A percentile compares a stretch with the other conserved stretches of the same genome.
phyloP scores from a whole-genome alignment of 2,329 filamentous ascomycete genomes.

The Aspergillus ibericus region DNA sequence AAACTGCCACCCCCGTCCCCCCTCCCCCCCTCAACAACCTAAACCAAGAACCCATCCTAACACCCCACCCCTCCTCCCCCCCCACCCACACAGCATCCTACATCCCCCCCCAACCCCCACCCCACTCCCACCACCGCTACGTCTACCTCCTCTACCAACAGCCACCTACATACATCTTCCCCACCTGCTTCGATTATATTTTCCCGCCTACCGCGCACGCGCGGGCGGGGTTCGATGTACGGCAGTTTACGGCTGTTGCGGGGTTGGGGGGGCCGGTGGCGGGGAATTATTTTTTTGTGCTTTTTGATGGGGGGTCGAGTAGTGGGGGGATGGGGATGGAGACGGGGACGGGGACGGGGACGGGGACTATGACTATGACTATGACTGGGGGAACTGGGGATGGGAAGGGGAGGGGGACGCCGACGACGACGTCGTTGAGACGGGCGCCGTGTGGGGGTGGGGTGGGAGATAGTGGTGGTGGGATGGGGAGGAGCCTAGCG shows the following conservation, averaged over 20 bases:
- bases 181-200: constrained; percentile 31
- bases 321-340: not conserved
- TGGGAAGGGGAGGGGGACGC: no score
- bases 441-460: no score
- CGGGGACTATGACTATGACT: no score
- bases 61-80: not conserved
- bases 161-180: constrained; percentile 27
- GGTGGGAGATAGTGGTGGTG: no score
- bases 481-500: no score
- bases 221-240: constrained; percentile 36
- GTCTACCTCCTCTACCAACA: constrained; percentile 34
- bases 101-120: constrained; percentile 31
- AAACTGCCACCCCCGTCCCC: no score
- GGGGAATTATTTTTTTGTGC: constrained; percentile 42
- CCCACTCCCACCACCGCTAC: constrained; percentile 31
- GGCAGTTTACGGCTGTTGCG: constrained; percentile 34
- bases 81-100: constrained; percentile 16
- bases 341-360: no score
- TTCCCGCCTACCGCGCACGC: constrained; percentile 26
- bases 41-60: not conserved
- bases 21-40: not conserved
- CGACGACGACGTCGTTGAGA: no score
- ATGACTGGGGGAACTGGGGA: no score
- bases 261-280: constrained; percentile 32
- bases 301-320: constrained; percentile 24